Conservation (phyloP, 2,329 filamentous ascomycete genomes). For the Arachnomyces sp. region DNA sequence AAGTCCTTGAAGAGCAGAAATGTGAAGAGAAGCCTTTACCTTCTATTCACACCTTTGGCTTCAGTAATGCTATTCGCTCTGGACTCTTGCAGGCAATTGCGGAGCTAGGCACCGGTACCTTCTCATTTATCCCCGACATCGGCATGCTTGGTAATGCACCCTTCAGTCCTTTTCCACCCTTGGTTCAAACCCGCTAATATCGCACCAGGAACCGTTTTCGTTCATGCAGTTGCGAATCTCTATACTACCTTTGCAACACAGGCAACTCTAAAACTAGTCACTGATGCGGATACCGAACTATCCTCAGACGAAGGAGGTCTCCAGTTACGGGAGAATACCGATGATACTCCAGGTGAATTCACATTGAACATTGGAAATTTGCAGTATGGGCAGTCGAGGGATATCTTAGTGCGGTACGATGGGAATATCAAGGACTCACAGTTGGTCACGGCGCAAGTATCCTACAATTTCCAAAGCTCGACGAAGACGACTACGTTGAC, state of each 20-base stretch:
- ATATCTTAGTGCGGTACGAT: slow-evolving; percentile 41
- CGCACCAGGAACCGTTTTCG: slow-evolving; percentile 45
- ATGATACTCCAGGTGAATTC: slow-evolving; percentile 26
- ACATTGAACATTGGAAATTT: slow-evolving; percentile 37
- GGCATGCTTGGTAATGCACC: slow-evolving; percentile 44
- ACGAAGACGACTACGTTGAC: slow-evolving; percentile 3
- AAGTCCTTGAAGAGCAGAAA: slow-evolving; percentile 27
- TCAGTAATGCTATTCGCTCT: slow-evolving; percentile 43
- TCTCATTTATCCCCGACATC: slow-evolving; percentile 53
- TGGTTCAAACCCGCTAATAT: neutral
- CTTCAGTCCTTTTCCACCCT: neutral
- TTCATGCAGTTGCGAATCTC: slow-evolving; percentile 54
- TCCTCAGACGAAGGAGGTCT: slow-evolving; percentile 24
- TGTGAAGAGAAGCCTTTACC: slow-evolving; percentile 28
- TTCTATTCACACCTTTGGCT: slow-evolving; percentile 45
- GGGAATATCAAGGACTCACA: slow-evolving; percentile 11
- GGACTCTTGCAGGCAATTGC: slow-evolving; percentile 53
- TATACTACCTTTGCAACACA: slow-evolving; percentile 50
- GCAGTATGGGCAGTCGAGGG: slow-evolving; percentile 54
- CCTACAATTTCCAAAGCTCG: slow-evolving; percentile 11
- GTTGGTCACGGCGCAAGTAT: slow-evolving; percentile 20
- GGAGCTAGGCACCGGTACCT: slow-evolving; percentile 50
- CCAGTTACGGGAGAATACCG: slow-evolving; percentile 33
- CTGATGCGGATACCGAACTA: slow-evolving; percentile 12
- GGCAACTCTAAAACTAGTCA: slow-evolving; percentile 35